These are phyloP conservation scores for Carallia pectinifolia DNA, from an alignment of 345 rosid genomes.

Conservation along the genomic window DNA sequence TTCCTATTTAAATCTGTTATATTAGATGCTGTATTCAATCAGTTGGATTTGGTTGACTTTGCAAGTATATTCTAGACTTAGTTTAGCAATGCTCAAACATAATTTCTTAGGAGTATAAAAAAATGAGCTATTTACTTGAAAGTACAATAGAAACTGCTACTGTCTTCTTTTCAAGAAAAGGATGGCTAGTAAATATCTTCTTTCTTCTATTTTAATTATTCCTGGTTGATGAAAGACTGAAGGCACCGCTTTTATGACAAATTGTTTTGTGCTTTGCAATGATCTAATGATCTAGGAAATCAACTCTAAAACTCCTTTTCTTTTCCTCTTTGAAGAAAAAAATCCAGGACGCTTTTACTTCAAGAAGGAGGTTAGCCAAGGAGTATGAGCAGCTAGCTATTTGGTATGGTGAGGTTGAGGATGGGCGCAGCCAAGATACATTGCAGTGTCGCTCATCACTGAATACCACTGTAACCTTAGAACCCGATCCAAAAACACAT, in stretches of 20 bases:
- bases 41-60: too few species aligned
- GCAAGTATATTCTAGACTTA: too few species aligned
- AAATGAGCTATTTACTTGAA: not conserved
- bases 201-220: too few species aligned
- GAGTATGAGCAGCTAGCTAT: constrained; percentile 79
- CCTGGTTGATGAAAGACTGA: too few species aligned
- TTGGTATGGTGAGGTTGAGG: constrained; percentile 64
- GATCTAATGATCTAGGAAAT: not conserved
- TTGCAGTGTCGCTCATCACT: constrained; percentile 20
- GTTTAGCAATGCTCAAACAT: not conserved
- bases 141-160: not conserved
- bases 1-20: too few species aligned
- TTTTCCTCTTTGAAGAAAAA: constrained; percentile 43
- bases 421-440: constrained; percentile 29
- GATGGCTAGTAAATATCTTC: too few species aligned
- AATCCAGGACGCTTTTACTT: constrained; percentile 59
- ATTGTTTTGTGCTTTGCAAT: not conserved
- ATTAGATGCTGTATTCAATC: too few species aligned
- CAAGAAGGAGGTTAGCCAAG: constrained; percentile 53
- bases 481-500: constrained; percentile 16
- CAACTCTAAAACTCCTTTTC: not conserved
- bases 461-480: constrained; percentile 12
- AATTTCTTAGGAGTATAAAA: not conserved
- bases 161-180: too few species aligned
- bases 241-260: too few species aligned